Percentiles rank a stretch among this genome's conserved stretches.
Conservation (phyloP, 2,329 filamentous ascomycete species). For the Aspergillus pseudoglaucus region DNA sequence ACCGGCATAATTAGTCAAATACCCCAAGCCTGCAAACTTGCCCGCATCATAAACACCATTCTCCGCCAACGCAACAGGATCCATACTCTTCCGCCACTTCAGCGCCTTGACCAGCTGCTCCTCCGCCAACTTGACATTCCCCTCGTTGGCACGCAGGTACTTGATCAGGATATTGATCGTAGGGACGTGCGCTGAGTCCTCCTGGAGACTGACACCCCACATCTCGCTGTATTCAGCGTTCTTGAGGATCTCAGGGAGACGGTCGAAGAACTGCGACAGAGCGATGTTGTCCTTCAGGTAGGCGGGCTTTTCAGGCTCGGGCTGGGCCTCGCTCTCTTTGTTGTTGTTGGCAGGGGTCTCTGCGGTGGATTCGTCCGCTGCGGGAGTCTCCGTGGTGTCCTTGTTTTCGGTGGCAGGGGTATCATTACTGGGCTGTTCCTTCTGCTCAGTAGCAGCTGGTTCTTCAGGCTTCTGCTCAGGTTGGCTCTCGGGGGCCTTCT, state of each 20-base stretch:
- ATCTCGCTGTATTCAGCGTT: conserved; percentile 65
- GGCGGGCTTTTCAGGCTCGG: conserved; percentile 22
- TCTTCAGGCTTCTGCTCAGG: conserved; percentile 11
- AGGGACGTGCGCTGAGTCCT: conserved; percentile 53
- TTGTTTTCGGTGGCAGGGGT: conserved; percentile 3
- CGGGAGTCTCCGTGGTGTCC: conserved; percentile 5
- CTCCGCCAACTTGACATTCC: conserved; percentile 65
- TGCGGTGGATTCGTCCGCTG: neutral
- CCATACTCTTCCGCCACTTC: conserved; percentile 71
- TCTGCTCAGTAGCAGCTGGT: conserved; percentile 1
- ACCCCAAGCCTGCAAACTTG: conserved; percentile 75
- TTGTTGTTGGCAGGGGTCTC: conserved; percentile 5
- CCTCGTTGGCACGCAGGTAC: conserved; percentile 83
- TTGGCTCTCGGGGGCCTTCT: neutral
- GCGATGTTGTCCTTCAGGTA: conserved; percentile 34
- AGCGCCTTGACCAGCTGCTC: conserved; percentile 73
- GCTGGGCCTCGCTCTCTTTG: neutral
- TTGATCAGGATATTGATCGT: conserved; percentile 85
- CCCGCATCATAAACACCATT: conserved; percentile 55
- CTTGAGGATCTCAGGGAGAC: conserved; percentile 53
- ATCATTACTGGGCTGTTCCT: conserved; percentile 2
- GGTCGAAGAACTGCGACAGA: conserved; percentile 52
- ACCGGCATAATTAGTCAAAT: conserved; percentile 63
- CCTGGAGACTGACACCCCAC: conserved; percentile 69
- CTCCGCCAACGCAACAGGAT: conserved; percentile 61